phyloP scores from a whole-genome alignment of 2,329 filamentous ascomycete species.

The Sporothrix brunneoviolacea region DNA sequence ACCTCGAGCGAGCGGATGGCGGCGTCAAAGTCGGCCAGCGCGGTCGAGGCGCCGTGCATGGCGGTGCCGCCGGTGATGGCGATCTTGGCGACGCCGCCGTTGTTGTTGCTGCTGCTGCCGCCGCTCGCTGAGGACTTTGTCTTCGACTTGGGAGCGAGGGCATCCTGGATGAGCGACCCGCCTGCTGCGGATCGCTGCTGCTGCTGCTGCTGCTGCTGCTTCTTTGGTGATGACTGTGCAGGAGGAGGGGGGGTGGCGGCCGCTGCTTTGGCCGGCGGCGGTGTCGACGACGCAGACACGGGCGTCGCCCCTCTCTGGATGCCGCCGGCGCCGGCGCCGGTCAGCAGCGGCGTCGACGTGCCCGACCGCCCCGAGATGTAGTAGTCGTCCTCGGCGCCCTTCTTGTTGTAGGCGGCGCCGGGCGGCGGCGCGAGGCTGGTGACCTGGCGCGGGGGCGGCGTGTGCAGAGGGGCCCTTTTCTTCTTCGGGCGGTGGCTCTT shows the following conservation, averaged over 20 bases:
- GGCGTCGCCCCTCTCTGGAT: neutral
- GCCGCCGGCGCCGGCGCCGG: neutral
- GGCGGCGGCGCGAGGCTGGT: constrained; percentile 57
- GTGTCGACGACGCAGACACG: neutral
- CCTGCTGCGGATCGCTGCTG: constrained; percentile 34
- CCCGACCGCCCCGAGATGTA: constrained; percentile 56
- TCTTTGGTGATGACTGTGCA: neutral
- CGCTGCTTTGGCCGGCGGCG: constrained; percentile 42
- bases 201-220: neutral
- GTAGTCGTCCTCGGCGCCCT: constrained; percentile 63
- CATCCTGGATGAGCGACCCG: constrained; percentile 77
- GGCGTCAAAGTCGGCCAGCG: constrained; percentile 64
- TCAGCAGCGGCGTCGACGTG: constrained; percentile 29
- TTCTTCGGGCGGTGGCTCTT: constrained; percentile 40
- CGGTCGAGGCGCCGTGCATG: constrained; percentile 74
- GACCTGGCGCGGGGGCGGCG: constrained; percentile 55
- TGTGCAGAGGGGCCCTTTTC: constrained; percentile 59
- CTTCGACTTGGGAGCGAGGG: constrained; percentile 47
- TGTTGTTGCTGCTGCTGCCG: neutral
- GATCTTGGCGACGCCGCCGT: constrained; percentile 48
- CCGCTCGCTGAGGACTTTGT: constrained; percentile 42
- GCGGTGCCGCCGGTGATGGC: constrained; percentile 69
- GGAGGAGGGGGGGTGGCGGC: constrained; percentile 25
- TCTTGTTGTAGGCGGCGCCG: constrained; percentile 70
- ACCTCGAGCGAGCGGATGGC: constrained; percentile 86